These are phyloP conservation scores for Chrysochromulina parva DNA, from an alignment of 78 protist species.

Conservation along the genomic window DNA sequence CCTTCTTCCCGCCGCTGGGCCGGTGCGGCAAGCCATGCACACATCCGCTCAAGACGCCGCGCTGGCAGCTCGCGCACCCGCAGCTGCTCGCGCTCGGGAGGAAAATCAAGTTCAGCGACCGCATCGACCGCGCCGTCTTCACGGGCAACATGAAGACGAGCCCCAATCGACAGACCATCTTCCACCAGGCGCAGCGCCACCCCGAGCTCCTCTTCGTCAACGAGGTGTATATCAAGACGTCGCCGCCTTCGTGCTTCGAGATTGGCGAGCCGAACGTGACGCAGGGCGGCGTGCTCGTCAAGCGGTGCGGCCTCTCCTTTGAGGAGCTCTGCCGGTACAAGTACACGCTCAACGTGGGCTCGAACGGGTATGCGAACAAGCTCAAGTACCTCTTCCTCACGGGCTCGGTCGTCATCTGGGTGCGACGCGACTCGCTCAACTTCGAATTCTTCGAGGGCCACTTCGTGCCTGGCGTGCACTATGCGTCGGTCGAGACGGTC, in stretches of 20 bases:
- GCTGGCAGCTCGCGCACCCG: background rate
- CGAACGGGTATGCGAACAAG: constrained; percentile 11
- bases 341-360: constrained; percentile 15
- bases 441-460: constrained; percentile 6
- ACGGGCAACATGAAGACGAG: constrained; percentile 21
- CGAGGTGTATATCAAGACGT: constrained; percentile 15
- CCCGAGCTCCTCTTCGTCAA: background rate
- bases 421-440: background rate
- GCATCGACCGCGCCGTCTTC: constrained; percentile 8
- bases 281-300: background rate
- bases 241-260: constrained; percentile 19
- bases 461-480: constrained; percentile 6
- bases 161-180: background rate
- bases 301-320: background rate
- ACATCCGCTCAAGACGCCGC: background rate
- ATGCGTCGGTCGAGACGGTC: background rate
- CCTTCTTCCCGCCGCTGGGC: constrained; percentile 1
- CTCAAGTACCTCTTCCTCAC: background rate
- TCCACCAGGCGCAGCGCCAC: background rate
- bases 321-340: background rate
- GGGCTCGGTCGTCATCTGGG: constrained; percentile 18
- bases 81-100: background rate
- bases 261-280: background rate
- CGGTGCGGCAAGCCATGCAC: background rate
- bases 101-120: background rate